phyloP scores from a whole-genome alignment of 768 basidiomycete genomes.

The Galerina sulciceps region DNA sequence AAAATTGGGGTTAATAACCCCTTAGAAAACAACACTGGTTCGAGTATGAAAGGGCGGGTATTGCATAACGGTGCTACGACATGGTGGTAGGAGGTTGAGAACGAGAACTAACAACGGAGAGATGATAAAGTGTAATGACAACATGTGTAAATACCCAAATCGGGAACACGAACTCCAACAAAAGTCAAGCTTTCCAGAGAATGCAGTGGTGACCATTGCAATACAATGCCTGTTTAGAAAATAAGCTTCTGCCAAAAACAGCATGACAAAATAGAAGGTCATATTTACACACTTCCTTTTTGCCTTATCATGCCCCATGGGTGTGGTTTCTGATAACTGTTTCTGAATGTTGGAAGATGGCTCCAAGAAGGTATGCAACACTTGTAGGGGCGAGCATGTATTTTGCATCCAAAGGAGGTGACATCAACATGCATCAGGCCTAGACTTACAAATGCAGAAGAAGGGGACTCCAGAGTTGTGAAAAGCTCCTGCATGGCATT shows the following conservation, averaged over 20 bases:
- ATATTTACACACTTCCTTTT: not conserved
- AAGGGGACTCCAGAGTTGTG: not conserved
- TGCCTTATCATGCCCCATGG: not conserved
- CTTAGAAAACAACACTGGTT: too few relatives aligned
- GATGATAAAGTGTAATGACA: too few relatives aligned
- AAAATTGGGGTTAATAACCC: too few relatives aligned
- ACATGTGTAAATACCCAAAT: too few relatives aligned
- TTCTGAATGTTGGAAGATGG: not conserved
- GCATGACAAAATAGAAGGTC: not conserved
- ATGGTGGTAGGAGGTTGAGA: too few relatives aligned
- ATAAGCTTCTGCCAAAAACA: not conserved
- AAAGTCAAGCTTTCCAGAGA: not conserved
- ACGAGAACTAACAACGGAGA: too few relatives aligned
- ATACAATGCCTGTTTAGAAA: not conserved
- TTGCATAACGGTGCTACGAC: too few relatives aligned
- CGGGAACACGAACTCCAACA: too few relatives aligned
- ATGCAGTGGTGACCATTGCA: not conserved
- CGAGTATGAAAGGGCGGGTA: too few relatives aligned
- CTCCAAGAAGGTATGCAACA: not conserved
- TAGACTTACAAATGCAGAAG: not conserved
- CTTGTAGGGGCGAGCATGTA: not conserved
- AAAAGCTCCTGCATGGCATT: not conserved
- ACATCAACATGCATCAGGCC: not conserved
- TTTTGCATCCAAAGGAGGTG: not conserved
- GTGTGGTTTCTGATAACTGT: not conserved